These are phyloP conservation scores for Boletus smithii DNA, from an alignment of 1,284 basidiomycete species.

Conservation along the genomic window DNA sequence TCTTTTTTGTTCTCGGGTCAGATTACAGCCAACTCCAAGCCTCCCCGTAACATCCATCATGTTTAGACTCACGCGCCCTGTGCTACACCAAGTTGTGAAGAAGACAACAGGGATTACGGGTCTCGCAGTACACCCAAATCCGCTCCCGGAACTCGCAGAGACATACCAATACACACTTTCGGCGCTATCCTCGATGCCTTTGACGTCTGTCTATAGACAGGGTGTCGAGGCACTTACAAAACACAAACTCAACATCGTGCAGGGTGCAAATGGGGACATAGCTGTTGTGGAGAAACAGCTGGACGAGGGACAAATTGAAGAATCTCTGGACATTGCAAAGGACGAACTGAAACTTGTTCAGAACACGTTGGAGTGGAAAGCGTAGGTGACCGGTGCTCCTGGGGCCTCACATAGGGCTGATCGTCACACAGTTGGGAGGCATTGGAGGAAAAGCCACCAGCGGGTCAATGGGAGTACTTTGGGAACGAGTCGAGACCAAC, in stretches of 20 bases:
- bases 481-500: constrained; percentile 40
- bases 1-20: too few relatives aligned
- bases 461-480: constrained; percentile 87
- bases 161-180: constrained; percentile 82
- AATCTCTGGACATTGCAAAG: constrained; percentile 78
- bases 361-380: constrained; percentile 94
- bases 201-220: constrained; percentile 86
- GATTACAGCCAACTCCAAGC: constrained; percentile 7
- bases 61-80: constrained; percentile 77
- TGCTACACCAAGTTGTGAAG: constrained; percentile 64
- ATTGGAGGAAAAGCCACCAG: constrained; percentile 74
- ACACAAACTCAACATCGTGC: constrained; percentile 74
- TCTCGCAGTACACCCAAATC: constrained; percentile 70
- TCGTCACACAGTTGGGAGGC: constrained; percentile 72
- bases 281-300: constrained; percentile 68
- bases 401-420: constrained; percentile 5
- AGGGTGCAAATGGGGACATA: constrained; percentile 66
- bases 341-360: constrained; percentile 77
- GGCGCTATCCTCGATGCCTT: constrained; percentile 69
- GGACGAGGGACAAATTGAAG: constrained; percentile 79
- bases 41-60: constrained; percentile 42
- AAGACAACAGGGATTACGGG: constrained; percentile 78
- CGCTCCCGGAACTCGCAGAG: constrained; percentile 72
- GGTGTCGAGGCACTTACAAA: constrained; percentile 85
- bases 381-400: constrained; percentile 58